Base-by-base conservation (phyloP, 2,329 filamentous ascomycete genomes). In the Microdochium trichocladiopsis region DNA sequence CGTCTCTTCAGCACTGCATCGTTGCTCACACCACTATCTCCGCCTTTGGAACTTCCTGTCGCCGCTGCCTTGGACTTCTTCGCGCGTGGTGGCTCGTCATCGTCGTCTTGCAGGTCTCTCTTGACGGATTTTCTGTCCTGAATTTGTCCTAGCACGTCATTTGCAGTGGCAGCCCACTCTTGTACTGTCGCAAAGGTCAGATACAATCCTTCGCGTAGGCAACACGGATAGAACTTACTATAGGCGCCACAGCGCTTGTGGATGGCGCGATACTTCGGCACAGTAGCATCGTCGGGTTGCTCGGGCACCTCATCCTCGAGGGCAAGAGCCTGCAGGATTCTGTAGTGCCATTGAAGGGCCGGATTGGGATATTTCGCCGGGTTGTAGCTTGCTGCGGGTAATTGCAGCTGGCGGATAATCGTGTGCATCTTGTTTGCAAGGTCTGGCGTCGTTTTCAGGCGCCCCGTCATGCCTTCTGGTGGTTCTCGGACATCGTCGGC, bases 321-420 rank as follows among this genome's bases (percentile, higher is more conserved):
- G 0, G 94, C 94, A 53, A 96, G 78, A 6, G 89, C 87, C 69
- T 99, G 94, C 1, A 99, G 74, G 47, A 99, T 95, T 56, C 84
- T 86, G 74, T 97, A 99, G 72, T 97, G 94, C 92, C 93, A 99
- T 70, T 99, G 94, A 23, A 99, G 76, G 9, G 88, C 81, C 10
- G 92, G 91, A 56, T 99, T 99, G 0, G 94, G 90, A 62, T 96
- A 97, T 63, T 87, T 94, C 1, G 76, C 74, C 1, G 93, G 92
- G 58, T 95, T 87, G 64, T 95, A 99, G 28, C 81, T 76, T 5
- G 81, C 91, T 62, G 89, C 92, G 0, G 94, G 94, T 8, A 99
- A 80, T 65, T 96, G 90, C 1, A 96, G 74, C 59, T 95, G 90
- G 64, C 94, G 87, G 2, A 96, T 75, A 3, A 96, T 81, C 5